Conservation (phyloP, 73 alveolate genomes). For the Symbiodinium natans region DNA sequence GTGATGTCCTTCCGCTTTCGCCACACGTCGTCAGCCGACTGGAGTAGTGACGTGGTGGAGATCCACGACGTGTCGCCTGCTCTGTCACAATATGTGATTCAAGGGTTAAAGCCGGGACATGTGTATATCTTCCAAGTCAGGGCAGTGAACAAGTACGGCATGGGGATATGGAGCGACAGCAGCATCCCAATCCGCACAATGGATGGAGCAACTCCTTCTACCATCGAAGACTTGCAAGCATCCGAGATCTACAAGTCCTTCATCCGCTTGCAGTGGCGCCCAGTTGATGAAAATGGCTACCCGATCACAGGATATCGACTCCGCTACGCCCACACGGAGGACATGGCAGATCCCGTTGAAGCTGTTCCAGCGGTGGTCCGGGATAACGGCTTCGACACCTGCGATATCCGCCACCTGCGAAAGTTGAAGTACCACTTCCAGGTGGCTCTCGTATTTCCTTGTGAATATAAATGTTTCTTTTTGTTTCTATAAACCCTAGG, state of each 20-base stretch:
- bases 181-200: constrained; percentile 79
- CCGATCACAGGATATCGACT: constrained; percentile 71
- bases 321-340: constrained; percentile 80
- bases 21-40: constrained; percentile 85
- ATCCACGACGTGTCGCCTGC: constrained; percentile 40
- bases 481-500: neutral
- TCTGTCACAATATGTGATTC: constrained; percentile 70
- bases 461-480: neutral
- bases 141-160: constrained; percentile 86
- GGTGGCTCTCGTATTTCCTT: neutral
- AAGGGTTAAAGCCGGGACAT: constrained; percentile 73
- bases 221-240: constrained; percentile 34
- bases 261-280: constrained; percentile 78
- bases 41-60: constrained; percentile 81
- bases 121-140: constrained; percentile 65
- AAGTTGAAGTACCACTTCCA: constrained; percentile 73
- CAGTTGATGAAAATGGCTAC: constrained; percentile 74
- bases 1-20: constrained; percentile 67
- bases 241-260: constrained; percentile 79
- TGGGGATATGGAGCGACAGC: constrained; percentile 89
- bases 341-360: constrained; percentile 57
- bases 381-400: constrained; percentile 67
- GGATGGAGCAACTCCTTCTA: constrained; percentile 65
- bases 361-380: constrained; percentile 75
- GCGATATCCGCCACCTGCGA: constrained; percentile 70